A percentile compares a stretch with the other conserved stretches of the same genome.
Evolutionary conservation across 2,329 filamentous ascomycete species (phyloP).

Genomic region (Exophiala mesophila): DNA sequence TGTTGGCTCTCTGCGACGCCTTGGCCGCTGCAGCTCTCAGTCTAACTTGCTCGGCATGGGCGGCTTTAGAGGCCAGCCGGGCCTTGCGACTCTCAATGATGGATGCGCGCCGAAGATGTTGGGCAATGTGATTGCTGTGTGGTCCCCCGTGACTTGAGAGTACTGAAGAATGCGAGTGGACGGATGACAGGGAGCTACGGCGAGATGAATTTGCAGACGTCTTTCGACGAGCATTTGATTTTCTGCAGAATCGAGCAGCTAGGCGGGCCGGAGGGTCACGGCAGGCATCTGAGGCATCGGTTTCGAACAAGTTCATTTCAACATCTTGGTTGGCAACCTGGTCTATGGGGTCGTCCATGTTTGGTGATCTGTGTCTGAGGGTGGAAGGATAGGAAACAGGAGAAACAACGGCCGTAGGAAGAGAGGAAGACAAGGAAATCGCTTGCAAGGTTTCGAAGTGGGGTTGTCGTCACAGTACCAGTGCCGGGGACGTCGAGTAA

Average conservation of each 20-base stretch:
- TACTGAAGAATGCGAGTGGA: constrained; percentile 55
- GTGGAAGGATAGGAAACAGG: too few species aligned
- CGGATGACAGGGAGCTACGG: constrained; percentile 59
- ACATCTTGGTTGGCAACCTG: constrained; percentile 32
- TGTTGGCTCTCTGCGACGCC: constrained; percentile 51
- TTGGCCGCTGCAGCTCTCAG: constrained; percentile 59
- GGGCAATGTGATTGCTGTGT: constrained; percentile 57
- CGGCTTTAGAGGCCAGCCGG: constrained; percentile 58
- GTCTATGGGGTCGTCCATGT: constrained; percentile 15
- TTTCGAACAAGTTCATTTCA: constrained; percentile 37
- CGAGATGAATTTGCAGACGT: constrained; percentile 60
- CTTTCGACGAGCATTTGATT: constrained; percentile 50
- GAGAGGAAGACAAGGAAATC: too few species aligned
- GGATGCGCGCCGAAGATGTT: constrained; percentile 60
- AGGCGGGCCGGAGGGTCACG: constrained; percentile 56
- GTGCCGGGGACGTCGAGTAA: neutral
- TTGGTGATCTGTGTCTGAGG: neutral
- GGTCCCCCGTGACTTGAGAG: constrained; percentile 45
- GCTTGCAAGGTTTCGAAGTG: too few species aligned
- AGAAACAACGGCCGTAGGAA: too few species aligned
- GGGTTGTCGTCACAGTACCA: too few species aligned
- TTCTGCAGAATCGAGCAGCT: constrained; percentile 57
- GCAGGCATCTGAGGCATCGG: constrained; percentile 32
- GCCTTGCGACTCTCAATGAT: constrained; percentile 62
- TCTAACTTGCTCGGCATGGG: constrained; percentile 62